Base-by-base conservation (phyloP, 306 rosid genomes). In the Corylus heterophylla region DNA sequence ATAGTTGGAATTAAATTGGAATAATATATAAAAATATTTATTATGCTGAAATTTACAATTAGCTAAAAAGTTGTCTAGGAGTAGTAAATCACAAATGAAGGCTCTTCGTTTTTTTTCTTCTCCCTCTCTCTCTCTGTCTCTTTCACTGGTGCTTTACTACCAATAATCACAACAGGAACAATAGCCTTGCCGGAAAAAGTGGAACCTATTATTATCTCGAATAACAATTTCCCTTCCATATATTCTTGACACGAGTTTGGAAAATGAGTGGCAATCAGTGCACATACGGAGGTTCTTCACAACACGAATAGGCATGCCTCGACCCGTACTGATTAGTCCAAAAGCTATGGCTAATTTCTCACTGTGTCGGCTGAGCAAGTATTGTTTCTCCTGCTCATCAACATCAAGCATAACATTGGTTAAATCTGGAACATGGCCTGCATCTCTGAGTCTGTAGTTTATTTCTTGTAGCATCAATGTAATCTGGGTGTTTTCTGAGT, bases 301-400 rank as follows among this genome's bases (percentile, higher is more conserved):
- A 10, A 92, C 86, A 68, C 96, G 87, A 82, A 94, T 84, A 16
- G 92, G 89, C 72, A 78, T 35, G 7, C 88, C 80, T 69, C 52
- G 81, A 31, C 67, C 76, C 61, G 91, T 90, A 55, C 84, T 78
- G 39, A 92, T 88, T 17, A 92, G 87, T 51, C 97, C 97, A 67
- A 85, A 90, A 75, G 98, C 90, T 75, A 92, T 84, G 81, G 96
- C 97, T 61, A 87, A 81, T 77, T 94, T 94, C 87, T 92, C 96
- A 56, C 98, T 88, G 35, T 94, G 97, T 35, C 84, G 83, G 78
- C 87, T 79, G 72, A 93, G 97, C 73, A 92, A 75, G 74, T 85
- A 82, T 80, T 85, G 85, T 61, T 92, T 92, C 84, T 89, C 93
- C 59, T 69, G 81, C 67, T 83, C 92, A 74, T 90, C 91, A 54